phyloP scores from a whole-genome alignment of 164 flowering plant species.

The Kalanchoe fedtschenkoi region DNA sequence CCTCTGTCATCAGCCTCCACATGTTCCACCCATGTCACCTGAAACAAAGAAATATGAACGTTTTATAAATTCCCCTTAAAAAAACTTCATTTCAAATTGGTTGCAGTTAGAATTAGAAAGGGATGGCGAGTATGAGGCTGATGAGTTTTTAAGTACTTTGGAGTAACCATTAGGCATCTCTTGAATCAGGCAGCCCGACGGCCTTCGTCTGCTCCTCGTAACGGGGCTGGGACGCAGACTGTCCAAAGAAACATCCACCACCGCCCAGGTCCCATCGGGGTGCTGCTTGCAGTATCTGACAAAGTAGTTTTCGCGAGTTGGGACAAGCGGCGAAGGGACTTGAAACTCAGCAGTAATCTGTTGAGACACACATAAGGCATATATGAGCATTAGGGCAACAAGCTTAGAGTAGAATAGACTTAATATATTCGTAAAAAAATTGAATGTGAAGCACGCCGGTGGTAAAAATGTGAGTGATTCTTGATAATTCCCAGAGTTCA shows the following conservation, averaged over 20 bases:
- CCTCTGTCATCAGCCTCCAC: slow-evolving; percentile 14
- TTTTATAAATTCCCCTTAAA: too few species aligned
- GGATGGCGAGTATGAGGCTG: slow-evolving; percentile 6
- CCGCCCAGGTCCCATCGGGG: slow-evolving; percentile 16
- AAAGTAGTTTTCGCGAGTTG: slow-evolving; percentile 21
- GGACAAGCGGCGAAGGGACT: slow-evolving; percentile 27
- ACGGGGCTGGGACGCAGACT: slow-evolving; percentile 25
- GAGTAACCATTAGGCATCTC: slow-evolving; percentile 5
- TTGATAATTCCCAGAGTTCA: too few species aligned
- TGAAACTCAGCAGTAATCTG: slow-evolving; percentile 43
- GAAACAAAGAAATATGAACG: background rate
- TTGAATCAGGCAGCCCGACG: background rate
- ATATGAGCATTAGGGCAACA: background rate
- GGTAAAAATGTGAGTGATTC: too few species aligned
- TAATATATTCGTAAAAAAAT: too few species aligned
- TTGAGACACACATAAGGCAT: background rate
- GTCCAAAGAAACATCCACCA: slow-evolving; percentile 47
- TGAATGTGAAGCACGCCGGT: too few species aligned
- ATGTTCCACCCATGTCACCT: slow-evolving; percentile 51
- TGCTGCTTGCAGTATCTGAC: slow-evolving; percentile 28
- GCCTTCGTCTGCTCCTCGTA: slow-evolving; percentile 6
- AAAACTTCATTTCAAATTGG: background rate
- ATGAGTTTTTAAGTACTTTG: slow-evolving; percentile 10
- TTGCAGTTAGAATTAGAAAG: background rate
- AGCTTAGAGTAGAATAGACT: too few species aligned